Conservation (phyloP, 2,329 filamentous ascomycete species). For the Alternaria arborescens region DNA sequence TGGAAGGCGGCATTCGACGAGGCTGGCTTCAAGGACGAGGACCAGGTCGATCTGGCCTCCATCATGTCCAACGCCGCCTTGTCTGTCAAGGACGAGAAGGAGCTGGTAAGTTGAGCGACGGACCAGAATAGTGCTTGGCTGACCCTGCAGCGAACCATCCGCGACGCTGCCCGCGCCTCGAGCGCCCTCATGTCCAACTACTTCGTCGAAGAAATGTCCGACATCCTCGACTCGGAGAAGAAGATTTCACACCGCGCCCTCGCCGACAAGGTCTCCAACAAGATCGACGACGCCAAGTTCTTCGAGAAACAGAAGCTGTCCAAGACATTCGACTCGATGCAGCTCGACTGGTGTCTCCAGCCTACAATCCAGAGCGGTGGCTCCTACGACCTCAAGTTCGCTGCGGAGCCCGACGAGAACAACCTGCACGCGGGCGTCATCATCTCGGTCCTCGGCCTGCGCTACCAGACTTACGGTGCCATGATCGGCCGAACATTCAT, state of each 20-base stretch:
- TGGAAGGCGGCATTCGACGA: slow-evolving; percentile 87
- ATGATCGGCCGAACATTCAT: slow-evolving; percentile 93
- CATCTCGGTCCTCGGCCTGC: slow-evolving; percentile 86
- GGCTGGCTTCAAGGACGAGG: slow-evolving; percentile 78
- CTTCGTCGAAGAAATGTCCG: slow-evolving; percentile 98
- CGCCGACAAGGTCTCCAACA: slow-evolving; percentile 86
- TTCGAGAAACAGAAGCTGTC: slow-evolving; percentile 89
- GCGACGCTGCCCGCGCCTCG: slow-evolving; percentile 91
- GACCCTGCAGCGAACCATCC: slow-evolving; percentile 75
- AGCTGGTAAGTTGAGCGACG: slow-evolving; percentile 65
- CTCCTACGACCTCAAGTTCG: slow-evolving; percentile 89
- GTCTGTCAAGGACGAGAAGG: slow-evolving; percentile 92
- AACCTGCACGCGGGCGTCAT: slow-evolving; percentile 92
- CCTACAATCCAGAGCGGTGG: slow-evolving; percentile 95
- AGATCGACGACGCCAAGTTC: slow-evolving; percentile 92
- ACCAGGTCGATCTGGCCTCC: slow-evolving; percentile 84
- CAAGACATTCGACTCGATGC: slow-evolving; percentile 82
- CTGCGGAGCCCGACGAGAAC: slow-evolving; percentile 78
- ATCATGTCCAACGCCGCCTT: slow-evolving; percentile 86
- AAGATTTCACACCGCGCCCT: slow-evolving; percentile 91
- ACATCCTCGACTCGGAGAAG: slow-evolving; percentile 93
- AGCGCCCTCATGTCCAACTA: slow-evolving; percentile 95
- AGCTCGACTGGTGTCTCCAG: slow-evolving; percentile 93
- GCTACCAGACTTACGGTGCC: slow-evolving; percentile 96
- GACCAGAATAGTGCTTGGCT: not conserved